phyloP scores from a whole-genome alignment of 2,329 filamentous ascomycete species.

The Penicillium sp. region DNA sequence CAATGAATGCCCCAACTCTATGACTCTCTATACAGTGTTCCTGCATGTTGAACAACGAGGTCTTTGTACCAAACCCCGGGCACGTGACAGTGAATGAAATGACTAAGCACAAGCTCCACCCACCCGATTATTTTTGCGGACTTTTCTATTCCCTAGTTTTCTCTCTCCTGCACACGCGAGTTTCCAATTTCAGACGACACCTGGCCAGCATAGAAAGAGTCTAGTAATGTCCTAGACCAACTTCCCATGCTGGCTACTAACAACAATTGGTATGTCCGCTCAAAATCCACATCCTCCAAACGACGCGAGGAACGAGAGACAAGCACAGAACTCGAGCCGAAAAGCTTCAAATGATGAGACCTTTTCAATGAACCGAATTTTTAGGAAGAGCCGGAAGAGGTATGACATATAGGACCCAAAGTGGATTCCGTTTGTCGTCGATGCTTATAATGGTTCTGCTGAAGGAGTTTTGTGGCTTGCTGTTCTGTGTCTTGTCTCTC shows the following conservation, averaged over 20 bases:
- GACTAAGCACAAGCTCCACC: conserved; percentile 19
- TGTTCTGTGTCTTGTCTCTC: conserved; percentile 7
- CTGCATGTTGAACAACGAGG: neutral
- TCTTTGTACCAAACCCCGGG: neutral
- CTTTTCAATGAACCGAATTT: conserved; percentile 43
- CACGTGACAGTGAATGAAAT: conserved; percentile 9
- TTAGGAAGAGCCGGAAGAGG: conserved; percentile 54
- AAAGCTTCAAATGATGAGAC: conserved; percentile 45
- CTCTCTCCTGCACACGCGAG: neutral
- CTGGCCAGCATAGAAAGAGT: conserved; percentile 8
- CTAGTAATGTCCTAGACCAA: conserved; percentile 8
- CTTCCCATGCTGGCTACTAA: conserved; percentile 7
- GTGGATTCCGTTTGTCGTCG: conserved; percentile 40
- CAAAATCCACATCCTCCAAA: neutral
- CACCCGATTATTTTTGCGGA: conserved; percentile 20
- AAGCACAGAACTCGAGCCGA: conserved; percentile 12
- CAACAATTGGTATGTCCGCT: conserved; percentile 9
- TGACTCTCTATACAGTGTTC: neutral
- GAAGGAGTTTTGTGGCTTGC: conserved; percentile 32
- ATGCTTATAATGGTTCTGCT: conserved; percentile 52
- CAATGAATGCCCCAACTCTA: neutral
- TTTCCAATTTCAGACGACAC: neutral
- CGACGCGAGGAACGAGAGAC: conserved; percentile 3
- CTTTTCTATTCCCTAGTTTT: conserved; percentile 3
- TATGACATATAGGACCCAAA: conserved; percentile 37